Percentiles rank a stretch among this genome's conserved stretches.
phyloP scores from a whole-genome alignment of 495 filamentous ascomycete genomes.

The Cudoniella acicularis region DNA sequence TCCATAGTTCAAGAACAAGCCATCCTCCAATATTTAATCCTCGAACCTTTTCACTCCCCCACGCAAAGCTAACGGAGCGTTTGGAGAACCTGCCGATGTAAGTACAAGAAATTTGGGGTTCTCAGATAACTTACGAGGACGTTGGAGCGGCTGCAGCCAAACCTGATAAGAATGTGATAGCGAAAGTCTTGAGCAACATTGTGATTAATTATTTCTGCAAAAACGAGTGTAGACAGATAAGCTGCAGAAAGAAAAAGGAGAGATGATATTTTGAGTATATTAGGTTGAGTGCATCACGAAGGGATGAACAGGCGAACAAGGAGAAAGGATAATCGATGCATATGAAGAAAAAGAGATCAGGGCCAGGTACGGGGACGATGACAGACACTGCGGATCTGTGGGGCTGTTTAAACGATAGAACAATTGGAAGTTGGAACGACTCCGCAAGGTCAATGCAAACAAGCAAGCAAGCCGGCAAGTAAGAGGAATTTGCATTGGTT shows the following conservation, averaged over 20 bases:
- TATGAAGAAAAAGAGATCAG: not conserved
- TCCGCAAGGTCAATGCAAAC: not conserved
- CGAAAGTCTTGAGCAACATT: not conserved
- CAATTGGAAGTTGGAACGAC: too few relatives aligned
- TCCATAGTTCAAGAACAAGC: constrained; percentile 67
- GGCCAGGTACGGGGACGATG: not conserved
- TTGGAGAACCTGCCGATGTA: not conserved
- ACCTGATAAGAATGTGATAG: not conserved
- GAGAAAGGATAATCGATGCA: not conserved
- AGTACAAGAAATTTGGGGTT: too few relatives aligned
- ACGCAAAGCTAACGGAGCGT: not conserved
- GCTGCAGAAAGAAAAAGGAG: not conserved
- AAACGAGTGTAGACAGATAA: not conserved
- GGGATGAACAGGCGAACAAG: not conserved
- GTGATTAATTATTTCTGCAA: not conserved
- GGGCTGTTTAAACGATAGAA: not conserved
- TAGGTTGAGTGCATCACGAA: not conserved
- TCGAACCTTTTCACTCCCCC: constrained; percentile 37
- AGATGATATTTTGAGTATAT: not conserved
- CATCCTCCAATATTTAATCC: constrained; percentile 78
- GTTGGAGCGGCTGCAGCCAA: not conserved
- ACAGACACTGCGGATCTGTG: not conserved
- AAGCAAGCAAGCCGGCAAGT: not conserved
- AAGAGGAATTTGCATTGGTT: not conserved
- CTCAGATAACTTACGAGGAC: not conserved